phyloP scores from a whole-genome alignment of 2,329 filamentous ascomycete genomes.

The Penicillium rolfsii region DNA sequence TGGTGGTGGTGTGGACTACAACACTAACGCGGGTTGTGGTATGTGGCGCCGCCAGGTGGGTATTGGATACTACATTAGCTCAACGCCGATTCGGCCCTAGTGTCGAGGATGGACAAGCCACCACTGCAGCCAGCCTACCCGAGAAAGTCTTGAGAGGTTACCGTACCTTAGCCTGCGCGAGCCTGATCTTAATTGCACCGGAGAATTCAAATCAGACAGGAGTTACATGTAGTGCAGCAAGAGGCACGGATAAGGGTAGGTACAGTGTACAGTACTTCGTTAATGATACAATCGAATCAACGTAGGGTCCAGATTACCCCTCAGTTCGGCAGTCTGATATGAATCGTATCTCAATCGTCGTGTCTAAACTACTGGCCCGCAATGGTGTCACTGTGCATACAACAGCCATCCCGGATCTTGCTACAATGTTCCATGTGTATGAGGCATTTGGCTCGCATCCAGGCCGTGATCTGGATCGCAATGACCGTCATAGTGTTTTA shows the following conservation, averaged over 20 bases:
- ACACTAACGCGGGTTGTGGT: neutral
- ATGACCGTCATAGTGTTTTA: neutral
- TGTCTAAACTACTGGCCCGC: neutral
- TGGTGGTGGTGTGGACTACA: neutral
- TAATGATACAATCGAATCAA: neutral
- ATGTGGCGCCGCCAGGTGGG: conserved; percentile 6
- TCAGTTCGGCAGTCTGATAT: neutral
- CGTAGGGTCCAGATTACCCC: neutral
- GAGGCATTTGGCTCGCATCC: neutral
- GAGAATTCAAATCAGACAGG: neutral
- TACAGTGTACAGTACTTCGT: neutral
- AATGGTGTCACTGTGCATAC: conserved; percentile 1
- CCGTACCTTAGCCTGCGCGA: neutral
- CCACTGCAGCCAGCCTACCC: conserved; percentile 9
- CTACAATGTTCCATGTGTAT: neutral
- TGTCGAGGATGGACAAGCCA: conserved; percentile 3
- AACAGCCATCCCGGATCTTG: neutral
- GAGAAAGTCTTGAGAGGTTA: neutral
- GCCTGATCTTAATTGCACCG: neutral
- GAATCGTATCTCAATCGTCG: neutral
- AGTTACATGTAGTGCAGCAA: neutral
- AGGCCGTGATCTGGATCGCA: neutral
- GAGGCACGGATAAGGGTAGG: neutral
- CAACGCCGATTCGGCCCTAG: neutral
- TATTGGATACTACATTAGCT: neutral